Evolutionary conservation across 441 rosid species (phyloP), one percentile per base, ranked within the genome.

Genomic region (Brassica balearica): DNA sequence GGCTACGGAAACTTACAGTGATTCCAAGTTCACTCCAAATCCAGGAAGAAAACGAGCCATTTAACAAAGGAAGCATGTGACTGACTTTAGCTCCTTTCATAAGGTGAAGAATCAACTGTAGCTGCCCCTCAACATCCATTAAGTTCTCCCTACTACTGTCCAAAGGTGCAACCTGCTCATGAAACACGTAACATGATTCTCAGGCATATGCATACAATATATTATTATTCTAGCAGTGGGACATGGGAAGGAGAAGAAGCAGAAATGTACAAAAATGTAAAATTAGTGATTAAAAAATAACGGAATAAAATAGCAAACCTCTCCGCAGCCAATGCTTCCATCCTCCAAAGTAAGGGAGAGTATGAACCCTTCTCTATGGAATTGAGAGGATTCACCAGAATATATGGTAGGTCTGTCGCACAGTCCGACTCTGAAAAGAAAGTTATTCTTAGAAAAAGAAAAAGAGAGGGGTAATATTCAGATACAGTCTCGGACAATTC

Each of bases 161-260:
- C 80, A 96, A 83, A 79, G 98, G 99, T 63, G 98, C 95, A 83
- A 96, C 97, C 99, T 96, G 90, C 76, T 75, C 77, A 78, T 80
- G 62, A 68, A 71, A 71, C 23, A 65, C 25, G 43, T 32, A 25
- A 81, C 69, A 79, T 43, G 58, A 72, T 32, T 72, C 58, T 25
- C 55, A 68, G 9, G 29, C 66, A 66, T 43, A 80, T 48, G 62
- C 10, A 68, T 38, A 58, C 64, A 19, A 78, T 36, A 43, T 43
- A 56, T 41, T 27, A 1, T 59, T 29, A 5, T 6, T 46, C 69
- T 60, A 17, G 55, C 65, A 65, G 23, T 73, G 41, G 20, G 51
- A 66, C 68, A 64, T 41, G 51, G 66, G 41, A 41, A 41, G 66
- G 41, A 41, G 20, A 65, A 72, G 19, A 8, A 63, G 22, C 48